phyloP scores from a whole-genome alignment of 257 asterid genomes.

The Solanum chaucha region DNA sequence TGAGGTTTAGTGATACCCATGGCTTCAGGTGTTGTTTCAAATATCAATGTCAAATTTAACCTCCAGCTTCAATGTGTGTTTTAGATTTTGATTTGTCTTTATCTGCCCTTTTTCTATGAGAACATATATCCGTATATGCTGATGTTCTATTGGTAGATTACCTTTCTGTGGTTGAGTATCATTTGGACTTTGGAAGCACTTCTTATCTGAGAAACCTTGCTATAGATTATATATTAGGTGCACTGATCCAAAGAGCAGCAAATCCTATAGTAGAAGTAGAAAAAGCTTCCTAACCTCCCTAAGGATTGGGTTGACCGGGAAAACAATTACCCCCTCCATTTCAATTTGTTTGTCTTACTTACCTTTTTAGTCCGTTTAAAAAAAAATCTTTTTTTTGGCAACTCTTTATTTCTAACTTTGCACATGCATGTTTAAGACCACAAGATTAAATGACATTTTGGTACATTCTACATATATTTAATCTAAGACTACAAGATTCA shows the following conservation, averaged over 20 bases:
- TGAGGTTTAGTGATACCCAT: slow-evolving; percentile 61
- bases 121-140: neutral
- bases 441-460: neutral
- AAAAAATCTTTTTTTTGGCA: neutral
- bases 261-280: neutral
- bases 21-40: slow-evolving; percentile 50
- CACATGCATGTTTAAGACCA: neutral
- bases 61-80: neutral
- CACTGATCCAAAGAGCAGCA: neutral
- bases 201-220: neutral
- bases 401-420: neutral
- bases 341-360: neutral
- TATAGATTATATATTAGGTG: neutral
- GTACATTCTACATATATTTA: neutral
- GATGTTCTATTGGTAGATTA: neutral
- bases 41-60: neutral
- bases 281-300: neutral
- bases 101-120: neutral
- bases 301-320: neutral
- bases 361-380: neutral
- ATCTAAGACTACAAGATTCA: neutral
- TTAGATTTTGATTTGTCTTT: neutral
- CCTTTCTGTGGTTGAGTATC: neutral
- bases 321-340: neutral
- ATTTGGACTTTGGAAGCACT: neutral